phyloP scores from a whole-genome alignment of 1,284 basidiomycete genomes.

The Phellopilus nigrolimitatus region DNA sequence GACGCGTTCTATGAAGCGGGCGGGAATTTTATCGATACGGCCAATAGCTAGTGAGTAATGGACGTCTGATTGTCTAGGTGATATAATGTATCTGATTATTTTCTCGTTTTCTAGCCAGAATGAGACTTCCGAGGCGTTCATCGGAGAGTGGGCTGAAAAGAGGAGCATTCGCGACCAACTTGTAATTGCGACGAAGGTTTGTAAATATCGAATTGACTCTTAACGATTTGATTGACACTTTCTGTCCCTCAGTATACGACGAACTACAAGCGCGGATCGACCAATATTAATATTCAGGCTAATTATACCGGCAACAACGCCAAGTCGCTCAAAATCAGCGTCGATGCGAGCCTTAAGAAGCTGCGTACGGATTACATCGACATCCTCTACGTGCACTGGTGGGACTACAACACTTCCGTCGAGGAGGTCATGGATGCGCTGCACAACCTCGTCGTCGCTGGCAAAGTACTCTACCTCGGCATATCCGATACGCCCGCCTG shows the following conservation, averaged over 20 bases:
- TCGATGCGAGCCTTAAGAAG: constrained; percentile 32
- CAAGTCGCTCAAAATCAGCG: constrained; percentile 25
- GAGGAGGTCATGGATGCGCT: constrained; percentile 35
- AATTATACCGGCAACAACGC: constrained; percentile 32
- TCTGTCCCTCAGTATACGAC: constrained; percentile 25
- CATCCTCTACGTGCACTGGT: constrained; percentile 36
- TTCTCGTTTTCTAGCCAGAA: constrained; percentile 14
- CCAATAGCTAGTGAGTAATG: constrained; percentile 19
- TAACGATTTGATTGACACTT: neutral
- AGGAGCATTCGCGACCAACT: constrained; percentile 34
- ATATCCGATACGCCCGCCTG: constrained; percentile 48
- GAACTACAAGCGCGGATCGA: constrained; percentile 24
- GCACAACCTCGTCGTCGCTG: constrained; percentile 32
- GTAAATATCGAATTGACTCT: neutral
- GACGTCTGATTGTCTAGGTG: neutral
- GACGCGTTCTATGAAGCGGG: constrained; percentile 23
- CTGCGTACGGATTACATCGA: constrained; percentile 37
- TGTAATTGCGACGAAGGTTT: constrained; percentile 33
- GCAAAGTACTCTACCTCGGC: constrained; percentile 35
- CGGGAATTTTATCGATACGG: constrained; percentile 25
- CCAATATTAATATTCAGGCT: constrained; percentile 19
- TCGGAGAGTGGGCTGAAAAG: constrained; percentile 36
- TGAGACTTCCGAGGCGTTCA: constrained; percentile 22
- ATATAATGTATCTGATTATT: neutral
- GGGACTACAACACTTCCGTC: constrained; percentile 29